These are phyloP conservation scores for Paecilomyces formosus DNA, from an alignment of 2,329 filamentous ascomycete species.

Conservation along the genomic window DNA sequence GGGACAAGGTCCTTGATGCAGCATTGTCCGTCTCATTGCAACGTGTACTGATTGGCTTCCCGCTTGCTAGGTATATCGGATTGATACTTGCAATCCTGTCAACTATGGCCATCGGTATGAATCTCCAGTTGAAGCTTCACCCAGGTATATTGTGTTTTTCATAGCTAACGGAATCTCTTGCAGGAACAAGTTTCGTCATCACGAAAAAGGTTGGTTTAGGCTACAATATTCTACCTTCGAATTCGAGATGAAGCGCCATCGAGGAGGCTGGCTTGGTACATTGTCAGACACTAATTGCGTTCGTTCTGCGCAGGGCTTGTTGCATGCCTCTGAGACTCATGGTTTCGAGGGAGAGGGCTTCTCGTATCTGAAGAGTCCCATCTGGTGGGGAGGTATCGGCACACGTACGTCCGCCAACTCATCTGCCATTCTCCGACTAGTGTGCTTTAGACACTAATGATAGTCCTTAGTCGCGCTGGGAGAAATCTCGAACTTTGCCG, in stretches of 20 bases:
- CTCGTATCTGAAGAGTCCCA: conserved; percentile 85
- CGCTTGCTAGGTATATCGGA: conserved; percentile 35
- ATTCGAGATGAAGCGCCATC: background rate
- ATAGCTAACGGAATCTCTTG: conserved; percentile 7
- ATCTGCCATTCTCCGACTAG: conserved; percentile 2
- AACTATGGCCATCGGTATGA: conserved; percentile 41
- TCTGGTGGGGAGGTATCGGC: conserved; percentile 93
- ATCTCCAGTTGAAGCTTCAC: background rate
- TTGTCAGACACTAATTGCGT: conserved; percentile 13
- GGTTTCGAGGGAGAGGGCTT: conserved; percentile 97
- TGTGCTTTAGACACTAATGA: conserved; percentile 13
- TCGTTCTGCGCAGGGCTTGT: conserved; percentile 58
- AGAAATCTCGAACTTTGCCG: conserved; percentile 94
- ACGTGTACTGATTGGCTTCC: background rate
- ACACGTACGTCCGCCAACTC: conserved; percentile 56
- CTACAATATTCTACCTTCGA: conserved; percentile 1
- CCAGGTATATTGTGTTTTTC: background rate
- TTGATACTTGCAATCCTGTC: conserved; percentile 40
- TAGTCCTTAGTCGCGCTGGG: conserved; percentile 67
- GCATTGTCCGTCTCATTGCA: background rate
- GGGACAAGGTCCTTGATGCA: background rate
- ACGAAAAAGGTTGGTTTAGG: conserved; percentile 76
- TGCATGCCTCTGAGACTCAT: conserved; percentile 82
- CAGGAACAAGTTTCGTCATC: conserved; percentile 95
- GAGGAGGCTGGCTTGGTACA: background rate